Evolutionary conservation across 306 rosid species (phyloP).

Genomic region (Fragaria ananassa): DNA sequence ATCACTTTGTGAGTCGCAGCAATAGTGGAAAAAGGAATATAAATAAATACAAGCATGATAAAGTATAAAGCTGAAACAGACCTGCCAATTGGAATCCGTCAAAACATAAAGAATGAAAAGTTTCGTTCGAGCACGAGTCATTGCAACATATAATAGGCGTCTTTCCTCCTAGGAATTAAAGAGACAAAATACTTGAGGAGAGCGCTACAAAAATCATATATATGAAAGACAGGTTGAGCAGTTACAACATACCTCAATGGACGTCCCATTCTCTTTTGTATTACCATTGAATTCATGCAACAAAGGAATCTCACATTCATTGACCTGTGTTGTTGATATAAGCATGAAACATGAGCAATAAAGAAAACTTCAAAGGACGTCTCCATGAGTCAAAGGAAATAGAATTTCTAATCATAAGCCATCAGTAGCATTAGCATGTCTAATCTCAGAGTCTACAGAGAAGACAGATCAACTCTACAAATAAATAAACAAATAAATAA

Average conservation of each 20-base stretch:
- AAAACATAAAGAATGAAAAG: conserved; percentile 62
- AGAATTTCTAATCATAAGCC: not conserved
- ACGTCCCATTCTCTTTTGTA: conserved; percentile 57
- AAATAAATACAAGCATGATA: not conserved
- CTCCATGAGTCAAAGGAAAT: not conserved
- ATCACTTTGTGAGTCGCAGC: conserved; percentile 16
- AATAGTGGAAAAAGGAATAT: not conserved
- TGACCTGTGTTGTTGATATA: conserved; percentile 49
- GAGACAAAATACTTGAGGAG: conserved; percentile 18
- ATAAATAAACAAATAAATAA: not conserved
- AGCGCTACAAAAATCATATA: conserved; percentile 11
- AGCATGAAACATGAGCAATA: conserved; percentile 24
- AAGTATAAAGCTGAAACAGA: conserved; percentile 25
- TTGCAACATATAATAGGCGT: conserved; percentile 88
- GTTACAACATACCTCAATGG: conserved; percentile 58
- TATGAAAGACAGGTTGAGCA: conserved; percentile 10
- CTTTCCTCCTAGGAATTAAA: conserved; percentile 70
- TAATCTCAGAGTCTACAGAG: not conserved
- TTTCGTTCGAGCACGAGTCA: conserved; percentile 90
- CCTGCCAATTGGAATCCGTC: conserved; percentile 92
- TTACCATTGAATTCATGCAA: conserved; percentile 64
- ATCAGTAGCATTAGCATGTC: not conserved
- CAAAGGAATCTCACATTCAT: conserved; percentile 89
- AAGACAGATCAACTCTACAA: not conserved
- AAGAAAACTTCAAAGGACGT: not conserved